Conservation (phyloP, 257 asterid genomes). For the Thymus mandschuricus region DNA sequence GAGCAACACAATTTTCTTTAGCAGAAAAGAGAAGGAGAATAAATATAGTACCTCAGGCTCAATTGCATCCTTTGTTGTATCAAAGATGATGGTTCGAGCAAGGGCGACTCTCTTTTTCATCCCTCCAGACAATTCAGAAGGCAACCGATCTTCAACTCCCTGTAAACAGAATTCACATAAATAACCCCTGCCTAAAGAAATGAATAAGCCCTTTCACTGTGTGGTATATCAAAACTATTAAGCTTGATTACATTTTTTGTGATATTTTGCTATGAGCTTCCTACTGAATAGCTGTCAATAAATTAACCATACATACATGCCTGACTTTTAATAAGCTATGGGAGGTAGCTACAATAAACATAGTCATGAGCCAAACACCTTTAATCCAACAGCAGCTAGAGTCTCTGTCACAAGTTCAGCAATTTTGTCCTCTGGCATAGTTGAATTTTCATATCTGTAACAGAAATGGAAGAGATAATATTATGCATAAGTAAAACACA, state of each 20-base stretch:
- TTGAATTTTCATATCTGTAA: slow-evolving; percentile 88
- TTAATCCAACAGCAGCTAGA: slow-evolving; percentile 95
- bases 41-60: slow-evolving; percentile 86
- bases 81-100: slow-evolving; percentile 95
- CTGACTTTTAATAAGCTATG: neutral
- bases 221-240: slow-evolving; percentile 21
- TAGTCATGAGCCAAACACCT: slow-evolving; percentile 55
- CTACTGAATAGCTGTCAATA: slow-evolving; percentile 26
- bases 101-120: slow-evolving; percentile 99
- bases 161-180: slow-evolving; percentile 42
- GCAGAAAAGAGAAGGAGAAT: slow-evolving; percentile 5
- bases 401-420: slow-evolving; percentile 89
- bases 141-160: slow-evolving; percentile 95
- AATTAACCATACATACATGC: neutral
- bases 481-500: slow-evolving; percentile 17
- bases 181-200: slow-evolving; percentile 21
- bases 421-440: slow-evolving; percentile 84
- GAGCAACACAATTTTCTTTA: neutral
- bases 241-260: slow-evolving; percentile 18
- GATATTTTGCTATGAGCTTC: slow-evolving; percentile 13
- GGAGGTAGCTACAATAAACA: slow-evolving; percentile 11
- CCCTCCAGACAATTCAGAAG: slow-evolving; percentile 98
- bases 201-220: slow-evolving; percentile 27
- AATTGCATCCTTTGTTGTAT: slow-evolving; percentile 72
- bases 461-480: slow-evolving; percentile 16